Conservation (phyloP, 495 filamentous ascomycete genomes). For the Haplographium delicatum region DNA sequence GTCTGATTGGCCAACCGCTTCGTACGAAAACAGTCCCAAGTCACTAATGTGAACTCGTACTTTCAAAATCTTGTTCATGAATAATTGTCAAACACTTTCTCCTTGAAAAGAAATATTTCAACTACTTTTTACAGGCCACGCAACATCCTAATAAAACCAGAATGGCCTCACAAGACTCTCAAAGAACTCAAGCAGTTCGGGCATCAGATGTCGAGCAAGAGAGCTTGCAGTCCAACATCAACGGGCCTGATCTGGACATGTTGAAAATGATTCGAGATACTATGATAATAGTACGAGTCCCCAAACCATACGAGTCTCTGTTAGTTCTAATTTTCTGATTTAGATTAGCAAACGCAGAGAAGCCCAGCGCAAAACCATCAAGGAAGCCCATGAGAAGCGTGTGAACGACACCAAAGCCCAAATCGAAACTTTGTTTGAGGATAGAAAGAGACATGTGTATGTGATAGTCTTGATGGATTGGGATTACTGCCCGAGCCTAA, state of each 20-base stretch:
- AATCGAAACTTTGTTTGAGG: conserved; percentile 14
- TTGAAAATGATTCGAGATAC: conserved; percentile 19
- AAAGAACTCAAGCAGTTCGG: conserved; percentile 2
- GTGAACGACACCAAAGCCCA: conserved; percentile 19
- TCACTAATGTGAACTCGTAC: background rate
- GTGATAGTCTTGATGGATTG: too few relatives aligned
- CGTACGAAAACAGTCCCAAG: too few relatives aligned
- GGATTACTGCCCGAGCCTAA: too few relatives aligned
- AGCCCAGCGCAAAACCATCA: conserved; percentile 21
- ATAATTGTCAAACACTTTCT: too few relatives aligned
- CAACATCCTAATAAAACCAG: too few relatives aligned
- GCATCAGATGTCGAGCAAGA: conserved; percentile 12
- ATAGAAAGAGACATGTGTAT: conserved; percentile 20
- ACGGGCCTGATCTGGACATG: conserved; percentile 12
- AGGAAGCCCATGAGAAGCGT: conserved; percentile 20
- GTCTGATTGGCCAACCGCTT: background rate
- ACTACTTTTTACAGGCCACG: too few relatives aligned
- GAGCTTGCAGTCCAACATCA: conserved; percentile 7
- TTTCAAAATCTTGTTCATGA: too few relatives aligned
- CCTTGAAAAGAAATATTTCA: too few relatives aligned
- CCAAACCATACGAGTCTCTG: too few relatives aligned
- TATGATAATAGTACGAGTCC: too few relatives aligned
- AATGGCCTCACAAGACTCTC: conserved; percentile 16
- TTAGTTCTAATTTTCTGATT: background rate
- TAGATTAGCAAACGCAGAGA: conserved; percentile 28